A percentile compares a stretch with the other conserved stretches of the same genome.
Conservation (phyloP, 192 early-diverging fungal species). For the Coemansia sp. region DNA sequence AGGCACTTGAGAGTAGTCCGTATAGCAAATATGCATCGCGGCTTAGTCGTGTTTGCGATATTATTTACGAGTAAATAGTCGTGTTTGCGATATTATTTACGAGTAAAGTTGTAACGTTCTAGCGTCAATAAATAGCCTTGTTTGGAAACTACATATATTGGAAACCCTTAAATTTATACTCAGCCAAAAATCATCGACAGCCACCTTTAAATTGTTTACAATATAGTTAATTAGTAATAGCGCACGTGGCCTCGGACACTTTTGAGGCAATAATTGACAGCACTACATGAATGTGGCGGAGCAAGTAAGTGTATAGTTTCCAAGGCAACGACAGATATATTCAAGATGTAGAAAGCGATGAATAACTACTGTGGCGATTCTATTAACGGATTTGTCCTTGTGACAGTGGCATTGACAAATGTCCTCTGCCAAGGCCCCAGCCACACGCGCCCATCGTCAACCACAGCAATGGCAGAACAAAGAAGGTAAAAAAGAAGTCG, state of each 20-base stretch:
- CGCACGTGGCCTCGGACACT: not conserved
- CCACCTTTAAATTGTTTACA: not conserved
- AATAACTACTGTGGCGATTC: not conserved
- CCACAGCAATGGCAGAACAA: not conserved
- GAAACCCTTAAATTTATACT: not conserved
- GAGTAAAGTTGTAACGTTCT: too few species aligned
- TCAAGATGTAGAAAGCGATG: not conserved
- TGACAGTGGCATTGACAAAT: not conserved
- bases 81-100: too few species aligned
- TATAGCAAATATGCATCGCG: too few species aligned
- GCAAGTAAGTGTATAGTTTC: not conserved
- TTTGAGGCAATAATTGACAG: not conserved
- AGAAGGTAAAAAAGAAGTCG: not conserved
- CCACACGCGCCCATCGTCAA: not conserved
- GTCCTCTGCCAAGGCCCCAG: not conserved
- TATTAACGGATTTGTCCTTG: not conserved
- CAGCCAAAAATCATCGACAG: not conserved
- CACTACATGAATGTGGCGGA: not conserved
- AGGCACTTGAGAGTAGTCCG: too few species aligned
- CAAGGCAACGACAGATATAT: not conserved
- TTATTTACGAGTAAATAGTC: too few species aligned
- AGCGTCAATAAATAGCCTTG: too few species aligned
- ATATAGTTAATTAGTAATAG: not conserved
- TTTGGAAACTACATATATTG: not conserved
- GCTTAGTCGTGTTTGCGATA: too few species aligned